Conservation (phyloP, 768 basidiomycete species). For the Leccinum rimulosum region DNA sequence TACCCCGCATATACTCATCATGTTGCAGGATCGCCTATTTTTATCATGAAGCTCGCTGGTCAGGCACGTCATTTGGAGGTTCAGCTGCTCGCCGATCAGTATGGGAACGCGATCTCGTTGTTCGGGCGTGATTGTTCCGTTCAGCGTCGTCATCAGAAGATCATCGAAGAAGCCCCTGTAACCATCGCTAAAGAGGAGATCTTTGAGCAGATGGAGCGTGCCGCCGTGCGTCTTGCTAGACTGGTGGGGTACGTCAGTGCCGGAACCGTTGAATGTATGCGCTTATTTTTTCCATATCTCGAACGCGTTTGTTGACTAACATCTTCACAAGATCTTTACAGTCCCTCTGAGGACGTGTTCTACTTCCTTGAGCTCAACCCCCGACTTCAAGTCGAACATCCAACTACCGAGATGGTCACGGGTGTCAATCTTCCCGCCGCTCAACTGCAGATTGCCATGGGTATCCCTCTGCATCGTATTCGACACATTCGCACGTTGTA, state of each 20-base stretch:
- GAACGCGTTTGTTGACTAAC: neutral
- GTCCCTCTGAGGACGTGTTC: constrained; percentile 88
- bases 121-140: constrained; percentile 99
- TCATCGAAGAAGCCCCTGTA: constrained; percentile 99
- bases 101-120: constrained; percentile 97
- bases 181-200: constrained; percentile 91
- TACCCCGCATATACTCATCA: constrained; percentile 8
- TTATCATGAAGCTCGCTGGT: constrained; percentile 99
- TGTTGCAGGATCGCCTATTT: constrained; percentile 85
- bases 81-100: constrained; percentile 97
- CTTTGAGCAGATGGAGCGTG: constrained; percentile 98
- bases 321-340: constrained; percentile 76
- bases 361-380: constrained; percentile 99
- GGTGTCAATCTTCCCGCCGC: constrained; percentile 98
- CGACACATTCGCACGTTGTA: constrained; percentile 95
- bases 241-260: constrained; percentile 99
- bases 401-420: constrained; percentile 99
- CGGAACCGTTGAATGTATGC: constrained; percentile 92
- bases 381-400: constrained; percentile 99
- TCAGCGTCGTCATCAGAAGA: constrained; percentile 98
- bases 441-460: constrained; percentile 98
- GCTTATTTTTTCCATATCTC: neutral
- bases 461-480: constrained; percentile 92
- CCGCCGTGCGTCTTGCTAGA: constrained; percentile 98
- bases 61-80: constrained; percentile 98